phyloP scores from a whole-genome alignment of 2,329 filamentous ascomycete genomes.

The Cladosporium sphaerospermum region DNA sequence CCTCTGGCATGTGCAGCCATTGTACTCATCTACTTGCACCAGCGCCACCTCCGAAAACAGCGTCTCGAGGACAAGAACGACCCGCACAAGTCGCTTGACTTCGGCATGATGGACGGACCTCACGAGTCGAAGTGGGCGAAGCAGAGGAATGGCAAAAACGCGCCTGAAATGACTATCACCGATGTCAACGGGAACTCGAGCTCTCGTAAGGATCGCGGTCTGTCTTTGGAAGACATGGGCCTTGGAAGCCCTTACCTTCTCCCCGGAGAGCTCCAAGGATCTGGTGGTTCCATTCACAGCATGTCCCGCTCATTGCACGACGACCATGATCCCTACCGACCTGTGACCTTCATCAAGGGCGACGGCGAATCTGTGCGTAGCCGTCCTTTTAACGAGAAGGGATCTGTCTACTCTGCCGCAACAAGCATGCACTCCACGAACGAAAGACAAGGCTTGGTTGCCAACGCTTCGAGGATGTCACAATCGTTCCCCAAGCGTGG shows the following conservation, averaged over 20 bases:
- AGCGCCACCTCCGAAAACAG: slow-evolving; percentile 66
- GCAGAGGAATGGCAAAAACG: slow-evolving; percentile 30
- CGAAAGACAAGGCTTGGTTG: slow-evolving; percentile 45
- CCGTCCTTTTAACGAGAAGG: slow-evolving; percentile 32
- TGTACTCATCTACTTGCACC: slow-evolving; percentile 70
- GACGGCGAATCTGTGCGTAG: slow-evolving; percentile 28
- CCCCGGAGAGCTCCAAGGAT: slow-evolving; percentile 72
- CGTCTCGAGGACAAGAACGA: slow-evolving; percentile 74
- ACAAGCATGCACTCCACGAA: slow-evolving; percentile 37
- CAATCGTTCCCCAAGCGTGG: slow-evolving; percentile 41
- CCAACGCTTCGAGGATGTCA: slow-evolving; percentile 54
- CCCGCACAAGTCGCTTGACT: slow-evolving; percentile 86
- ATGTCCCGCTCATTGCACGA: slow-evolving; percentile 68
- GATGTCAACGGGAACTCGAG: slow-evolving; percentile 42
- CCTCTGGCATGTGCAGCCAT: slow-evolving; percentile 62
- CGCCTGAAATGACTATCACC: slow-evolving; percentile 55
- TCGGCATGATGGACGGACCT: slow-evolving; percentile 54
- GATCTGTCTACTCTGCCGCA: slow-evolving; percentile 47
- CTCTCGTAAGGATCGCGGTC: slow-evolving; percentile 34
- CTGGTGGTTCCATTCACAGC: slow-evolving; percentile 79
- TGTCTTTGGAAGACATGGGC: slow-evolving; percentile 58
- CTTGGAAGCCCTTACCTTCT: slow-evolving; percentile 84
- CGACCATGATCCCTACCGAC: slow-evolving; percentile 79
- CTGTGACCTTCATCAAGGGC: slow-evolving; percentile 51
- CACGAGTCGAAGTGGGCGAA: slow-evolving; percentile 36